Evolutionary conservation across 2,329 filamentous ascomycete species (phyloP).

Genomic region (Neocatenulostroma microsporum): DNA sequence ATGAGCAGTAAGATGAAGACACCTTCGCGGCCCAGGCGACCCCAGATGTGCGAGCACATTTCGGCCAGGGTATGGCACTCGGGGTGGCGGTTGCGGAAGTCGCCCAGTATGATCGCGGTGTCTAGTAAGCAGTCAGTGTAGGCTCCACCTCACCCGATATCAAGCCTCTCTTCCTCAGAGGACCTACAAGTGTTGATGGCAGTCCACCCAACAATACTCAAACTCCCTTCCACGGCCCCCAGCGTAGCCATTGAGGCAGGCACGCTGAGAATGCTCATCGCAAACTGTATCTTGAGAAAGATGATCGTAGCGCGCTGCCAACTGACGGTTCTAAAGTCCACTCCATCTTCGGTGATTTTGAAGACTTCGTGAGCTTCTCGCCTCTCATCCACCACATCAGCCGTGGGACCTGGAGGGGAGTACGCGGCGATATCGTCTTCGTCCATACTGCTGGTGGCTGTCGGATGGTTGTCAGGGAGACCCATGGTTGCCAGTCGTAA

Average conservation of each 20-base stretch:
- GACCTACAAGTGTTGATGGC: slow-evolving; percentile 35
- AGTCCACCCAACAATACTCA: slow-evolving; percentile 40
- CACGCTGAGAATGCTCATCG: slow-evolving; percentile 9
- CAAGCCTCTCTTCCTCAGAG: too few relatives aligned
- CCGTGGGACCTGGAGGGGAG: too few relatives aligned
- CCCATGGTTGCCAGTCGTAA: too few relatives aligned
- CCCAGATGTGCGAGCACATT: slow-evolving; percentile 50
- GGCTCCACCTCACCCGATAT: too few relatives aligned
- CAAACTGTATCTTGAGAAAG: slow-evolving; percentile 42
- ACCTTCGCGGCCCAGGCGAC: slow-evolving; percentile 44
- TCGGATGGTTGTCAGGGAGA: too few relatives aligned
- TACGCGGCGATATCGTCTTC: too few relatives aligned
- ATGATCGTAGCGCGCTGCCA: slow-evolving; percentile 46
- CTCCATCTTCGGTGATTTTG: slow-evolving; percentile 39
- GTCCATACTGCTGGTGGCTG: too few relatives aligned
- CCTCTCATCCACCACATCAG: too few relatives aligned
- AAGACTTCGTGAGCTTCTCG: slow-evolving; percentile 36
- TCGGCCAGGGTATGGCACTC: slow-evolving; percentile 47
- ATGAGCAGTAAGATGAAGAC: slow-evolving; percentile 49
- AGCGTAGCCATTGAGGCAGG: slow-evolving; percentile 9
- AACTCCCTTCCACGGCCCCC: slow-evolving; percentile 35
- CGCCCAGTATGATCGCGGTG: slow-evolving; percentile 40
- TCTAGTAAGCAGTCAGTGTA: slow-evolving; percentile 21
- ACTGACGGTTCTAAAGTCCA: slow-evolving; percentile 46
- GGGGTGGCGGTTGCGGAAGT: slow-evolving; percentile 43